Percentiles rank a stretch among this genome's conserved stretches.
These are phyloP conservation scores for Thelonectria rubi DNA, from an alignment of 2,329 filamentous ascomycete species.

Conservation along the genomic window DNA sequence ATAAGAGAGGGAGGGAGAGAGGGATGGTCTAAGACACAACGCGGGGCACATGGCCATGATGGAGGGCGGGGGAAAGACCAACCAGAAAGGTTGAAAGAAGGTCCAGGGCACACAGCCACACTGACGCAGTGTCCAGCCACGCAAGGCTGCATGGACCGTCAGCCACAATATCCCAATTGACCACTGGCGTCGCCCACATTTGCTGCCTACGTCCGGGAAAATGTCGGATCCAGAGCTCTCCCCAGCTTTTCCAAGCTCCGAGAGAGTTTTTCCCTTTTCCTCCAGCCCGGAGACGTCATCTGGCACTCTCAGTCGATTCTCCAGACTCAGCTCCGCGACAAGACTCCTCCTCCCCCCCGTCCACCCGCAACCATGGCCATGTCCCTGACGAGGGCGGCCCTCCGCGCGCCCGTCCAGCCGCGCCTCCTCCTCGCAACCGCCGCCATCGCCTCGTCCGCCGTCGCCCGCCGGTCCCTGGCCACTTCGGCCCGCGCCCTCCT, in stretches of 20 bases:
- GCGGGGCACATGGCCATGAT: conserved; percentile 42
- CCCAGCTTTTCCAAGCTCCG: conserved; percentile 24
- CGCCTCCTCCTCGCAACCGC: conserved; percentile 35
- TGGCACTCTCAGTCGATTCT: conserved; percentile 25
- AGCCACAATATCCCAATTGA: conserved; percentile 11
- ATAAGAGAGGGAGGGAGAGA: conserved; percentile 2
- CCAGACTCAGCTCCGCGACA: conserved; percentile 11
- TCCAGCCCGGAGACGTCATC: conserved; percentile 39
- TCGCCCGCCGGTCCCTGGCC: conserved; percentile 43
- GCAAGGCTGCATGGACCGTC: neutral
- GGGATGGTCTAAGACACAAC: conserved; percentile 5
- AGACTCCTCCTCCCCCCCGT: neutral
- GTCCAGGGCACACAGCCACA: conserved; percentile 16
- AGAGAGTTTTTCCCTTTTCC: conserved; percentile 33
- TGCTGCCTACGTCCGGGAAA: conserved; percentile 20
- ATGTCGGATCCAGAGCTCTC: conserved; percentile 21
- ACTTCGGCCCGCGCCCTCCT: conserved; percentile 46
- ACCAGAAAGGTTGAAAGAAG: neutral
- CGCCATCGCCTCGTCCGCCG: conserved; percentile 27
- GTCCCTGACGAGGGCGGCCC: conserved; percentile 44
- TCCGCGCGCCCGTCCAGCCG: conserved; percentile 36
- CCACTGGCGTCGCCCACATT: conserved; percentile 22
- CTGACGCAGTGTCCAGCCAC: conserved; percentile 8
- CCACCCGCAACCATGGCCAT: conserved; percentile 41
- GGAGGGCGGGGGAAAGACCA: conserved; percentile 6